Evolutionary conservation across 768 basidiomycete genomes (phyloP).

Genomic region (Hirschioporus abietinus): DNA sequence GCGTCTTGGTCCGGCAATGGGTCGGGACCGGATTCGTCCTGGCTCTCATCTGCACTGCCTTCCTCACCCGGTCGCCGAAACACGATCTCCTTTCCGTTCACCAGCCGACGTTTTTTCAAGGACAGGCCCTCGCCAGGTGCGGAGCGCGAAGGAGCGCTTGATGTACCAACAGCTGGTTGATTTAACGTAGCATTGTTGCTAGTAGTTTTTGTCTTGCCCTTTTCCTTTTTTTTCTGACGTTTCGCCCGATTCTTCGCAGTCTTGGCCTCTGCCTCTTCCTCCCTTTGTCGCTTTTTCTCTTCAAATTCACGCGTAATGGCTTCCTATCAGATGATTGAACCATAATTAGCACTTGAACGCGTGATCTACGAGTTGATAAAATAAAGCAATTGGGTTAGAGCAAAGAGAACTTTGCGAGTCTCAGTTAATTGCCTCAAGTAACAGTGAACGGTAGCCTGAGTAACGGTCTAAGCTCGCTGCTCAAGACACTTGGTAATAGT

Average conservation of each 20-base stretch:
- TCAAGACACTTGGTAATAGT: too few relatives aligned
- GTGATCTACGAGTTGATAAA: neutral
- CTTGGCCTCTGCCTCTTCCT: conserved; percentile 73
- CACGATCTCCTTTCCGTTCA: conserved; percentile 69
- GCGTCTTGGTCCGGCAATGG: neutral
- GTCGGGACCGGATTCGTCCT: conserved; percentile 11
- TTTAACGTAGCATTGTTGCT: conserved; percentile 14
- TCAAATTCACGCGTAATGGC: conserved; percentile 68
- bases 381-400: neutral
- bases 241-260: conserved; percentile 95
- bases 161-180: neutral
- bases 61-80: conserved; percentile 47
- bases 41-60: conserved; percentile 37
- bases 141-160: neutral
- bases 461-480: too few relatives aligned
- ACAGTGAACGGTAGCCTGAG: too few relatives aligned
- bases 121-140: conserved; percentile 29
- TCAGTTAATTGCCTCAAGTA: too few relatives aligned
- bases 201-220: conserved; percentile 18
- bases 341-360: conserved; percentile 3
- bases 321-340: conserved; percentile 44
- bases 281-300: conserved; percentile 61
- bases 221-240: conserved; percentile 80
- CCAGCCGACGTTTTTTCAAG: conserved; percentile 75
- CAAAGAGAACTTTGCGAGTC: neutral